Base-by-base conservation (phyloP, 1,284 basidiomycete genomes). In the Boletellus sp. region DNA sequence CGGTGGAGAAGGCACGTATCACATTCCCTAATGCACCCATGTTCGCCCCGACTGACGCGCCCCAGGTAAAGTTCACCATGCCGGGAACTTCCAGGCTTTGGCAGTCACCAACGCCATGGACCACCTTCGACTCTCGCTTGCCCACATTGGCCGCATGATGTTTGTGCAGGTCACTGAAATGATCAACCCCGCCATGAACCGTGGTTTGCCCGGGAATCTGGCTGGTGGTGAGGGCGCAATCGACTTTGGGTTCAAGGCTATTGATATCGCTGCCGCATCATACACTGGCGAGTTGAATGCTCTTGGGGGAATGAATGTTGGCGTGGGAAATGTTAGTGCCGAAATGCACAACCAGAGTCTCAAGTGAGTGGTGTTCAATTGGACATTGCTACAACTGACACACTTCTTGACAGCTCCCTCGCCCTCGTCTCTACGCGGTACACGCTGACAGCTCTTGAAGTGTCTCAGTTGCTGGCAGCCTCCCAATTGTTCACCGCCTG, bases 331-430 rank as follows among this genome's bases (percentile, higher is more conserved):
- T 23, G 87, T 92, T 58, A 85, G 83, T 4, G 88, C 88, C 0
- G 89, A 91, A 68, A 88, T 91, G 84, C 87, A 91, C 58, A 93
- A 92, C 59, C 90, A 91, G 64, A 84, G 87, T 34, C 76, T 91
- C 59, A 91, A 90, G 84, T 87, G 53, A 54, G 83, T 69, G 0
- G 6, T 25, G 47, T n/a, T 38, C 35, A 36, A 22, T 49, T 45
- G 9, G 20, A 40, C 38, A 5, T n/a, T 4, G 3, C 9, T 16
- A 17, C 19, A n/a, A 19, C 21, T 60, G 37, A 42, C 40, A 32
- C 48, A 45, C 16, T 22, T n/a, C 54, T 17, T 19, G 49, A 39
- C 52, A 90, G 87, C 63, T 91, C 88, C 7, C 72, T 92, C 42
- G 89, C 89, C 1, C 72, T 92, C 48, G 80, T 91, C 45, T 88